A percentile compares a stretch with the other conserved stretches of the same genome.
These are phyloP conservation scores for Pseudozyma sp. DNA, from an alignment of 1,284 basidiomycete genomes.

Conservation along the genomic window DNA sequence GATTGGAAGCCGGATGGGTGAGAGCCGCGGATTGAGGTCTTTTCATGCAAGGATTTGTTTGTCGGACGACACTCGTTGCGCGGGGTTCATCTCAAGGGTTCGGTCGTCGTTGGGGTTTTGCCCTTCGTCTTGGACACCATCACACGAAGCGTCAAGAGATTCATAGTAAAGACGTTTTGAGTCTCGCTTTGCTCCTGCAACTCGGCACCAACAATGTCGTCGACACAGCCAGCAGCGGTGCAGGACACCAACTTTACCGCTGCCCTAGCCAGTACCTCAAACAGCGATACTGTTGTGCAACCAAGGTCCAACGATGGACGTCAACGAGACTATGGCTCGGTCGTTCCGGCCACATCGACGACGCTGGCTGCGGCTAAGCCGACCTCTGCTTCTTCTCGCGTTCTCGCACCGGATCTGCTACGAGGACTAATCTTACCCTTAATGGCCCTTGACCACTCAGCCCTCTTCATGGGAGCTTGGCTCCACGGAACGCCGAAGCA, in stretches of 20 bases:
- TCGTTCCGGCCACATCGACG: background rate
- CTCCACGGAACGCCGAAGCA: conserved; percentile 46
- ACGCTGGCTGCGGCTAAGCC: conserved; percentile 11
- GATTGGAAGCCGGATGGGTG: conserved; percentile 4
- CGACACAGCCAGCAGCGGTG: conserved; percentile 10
- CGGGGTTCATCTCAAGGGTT: no score
- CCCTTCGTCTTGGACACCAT: no score
- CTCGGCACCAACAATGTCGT: background rate
- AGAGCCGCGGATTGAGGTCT: background rate
- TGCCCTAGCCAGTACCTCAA: background rate
- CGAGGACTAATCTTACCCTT: conserved; percentile 55
- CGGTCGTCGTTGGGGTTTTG: no score
- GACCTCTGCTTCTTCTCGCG: conserved; percentile 24
- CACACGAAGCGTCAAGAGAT: no score
- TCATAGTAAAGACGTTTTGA: no score
- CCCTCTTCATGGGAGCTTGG: conserved; percentile 47
- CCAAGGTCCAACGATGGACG: background rate
- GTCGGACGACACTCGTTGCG: no score
- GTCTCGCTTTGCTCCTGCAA: background rate
- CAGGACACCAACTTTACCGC: conserved; percentile 33
- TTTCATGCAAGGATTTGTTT: no score
- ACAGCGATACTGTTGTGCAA: background rate
- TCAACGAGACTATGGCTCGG: conserved; percentile 11
- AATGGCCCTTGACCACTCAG: conserved; percentile 56
- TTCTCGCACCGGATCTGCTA: conserved; percentile 54